Evolutionary conservation across 1,139 yeast genomes (phyloP), one percentile per base, ranked within the genome.

Genomic region (Tardiomyces blankii): DNA sequence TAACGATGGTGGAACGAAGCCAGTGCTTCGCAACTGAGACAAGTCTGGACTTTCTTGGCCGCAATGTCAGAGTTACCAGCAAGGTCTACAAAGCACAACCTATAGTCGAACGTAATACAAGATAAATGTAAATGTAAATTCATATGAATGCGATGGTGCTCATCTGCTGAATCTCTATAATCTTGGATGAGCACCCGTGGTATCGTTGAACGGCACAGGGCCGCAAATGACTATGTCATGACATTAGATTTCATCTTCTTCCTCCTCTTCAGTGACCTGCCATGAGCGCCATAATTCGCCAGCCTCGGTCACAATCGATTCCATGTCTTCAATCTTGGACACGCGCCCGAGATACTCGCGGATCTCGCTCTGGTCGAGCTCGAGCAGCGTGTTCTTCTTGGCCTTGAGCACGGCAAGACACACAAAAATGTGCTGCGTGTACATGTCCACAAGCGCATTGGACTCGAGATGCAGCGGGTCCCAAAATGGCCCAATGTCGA

Each of bases 281-380:
- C 94, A 85, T 55, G 81, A 82, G 50, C 95, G 71, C 95, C 95
- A 87, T 44, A 85, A 69, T 57, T 85, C 94, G 16, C 95, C 95
- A 2, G 95, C 89, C 61, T 83, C 94, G 44, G 68, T 67, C 41
- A 87, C 71, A 32, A 87, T 74, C 51, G 78, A 78, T 56, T 82
- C 89, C 61, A 82, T 77, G 58, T 80, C 86, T 39, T 61, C 61
- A 25, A 61, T 64, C 49, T 65, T 57, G 45, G 74, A 73, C 18
- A 74, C 59, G 48, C 83, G 74, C 46, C 80, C 77, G 51, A 89
- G 70, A 54, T 78, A 80, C 59, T 88, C 95, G 43, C 89, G 72
- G 39, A 87, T 85, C 65, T 89, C 97, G 53, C 86, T 81, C 60
- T 85, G 95, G 59, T 89, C 97, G 52, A 87, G 77, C 59, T 89